Evolutionary conservation across 2,329 filamentous ascomycete genomes (phyloP), one percentile per base, ranked within the genome.

Genomic region (Nigrospora sphaerica): DNA sequence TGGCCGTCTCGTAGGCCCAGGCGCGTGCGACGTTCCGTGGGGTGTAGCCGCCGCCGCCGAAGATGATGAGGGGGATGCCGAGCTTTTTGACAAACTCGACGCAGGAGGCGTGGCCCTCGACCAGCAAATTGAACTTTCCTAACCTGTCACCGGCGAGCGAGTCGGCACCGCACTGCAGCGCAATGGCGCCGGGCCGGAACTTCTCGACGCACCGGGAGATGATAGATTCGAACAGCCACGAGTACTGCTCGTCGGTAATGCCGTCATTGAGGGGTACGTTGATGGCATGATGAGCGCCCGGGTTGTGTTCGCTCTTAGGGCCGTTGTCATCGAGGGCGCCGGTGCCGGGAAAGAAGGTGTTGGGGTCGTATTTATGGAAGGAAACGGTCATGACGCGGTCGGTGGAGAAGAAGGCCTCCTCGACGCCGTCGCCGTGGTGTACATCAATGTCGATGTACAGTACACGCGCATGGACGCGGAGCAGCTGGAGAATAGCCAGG

Each of bases 361-460:
- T 62, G 53, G 84, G 88, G 58, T 95, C 91, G 68, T 93, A 97
- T 66, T 97, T 96, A 74, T 98, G 93, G 66, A 95, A 96, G 31
- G 89, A 95, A 34, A 95, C 82, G 1, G 92, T 96, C 75, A 95
- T 88, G 54, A 95, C 89, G 46, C 89, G 81, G 62, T 95, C 88
- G 18, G 88, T 90, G 11, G 87, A 90, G 70, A 88, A 90, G 62
- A 95, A 95, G 3, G 89, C 89, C 66, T 95, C 86, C 63, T 95
- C 89, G 16, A 95, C 89, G 43, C 89, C 89, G 62, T 95, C 89
- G 51, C 89, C 89, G 54, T 95, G 89, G 62, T 95, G 89, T 1
- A 95, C 88, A 62, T 95, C 89, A 55, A 95, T 95, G 62, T 95
- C 89, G 57, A 97, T 91, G 66, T 97, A 96, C 48, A 97, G 75